A percentile compares a stretch with the other conserved stretches of the same genome.
Conservation (phyloP, 257 asterid species). For the Orobanche coerulescens region DNA sequence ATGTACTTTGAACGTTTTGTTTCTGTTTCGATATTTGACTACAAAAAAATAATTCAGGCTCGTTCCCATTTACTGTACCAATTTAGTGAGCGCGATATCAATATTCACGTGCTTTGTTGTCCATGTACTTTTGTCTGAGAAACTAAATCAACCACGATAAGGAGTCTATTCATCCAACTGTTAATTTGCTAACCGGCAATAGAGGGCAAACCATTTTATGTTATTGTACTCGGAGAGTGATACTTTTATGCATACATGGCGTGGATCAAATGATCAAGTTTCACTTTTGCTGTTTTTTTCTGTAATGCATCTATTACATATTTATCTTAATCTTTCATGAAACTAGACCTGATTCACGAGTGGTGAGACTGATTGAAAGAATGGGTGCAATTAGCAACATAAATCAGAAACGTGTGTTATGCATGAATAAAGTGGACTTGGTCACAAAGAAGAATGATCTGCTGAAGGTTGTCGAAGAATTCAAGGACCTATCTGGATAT, state of each 20-base stretch:
- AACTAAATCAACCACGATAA: not conserved
- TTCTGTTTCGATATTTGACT: not conserved
- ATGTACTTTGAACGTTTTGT: not conserved
- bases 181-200: not conserved
- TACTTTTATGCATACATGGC: not conserved
- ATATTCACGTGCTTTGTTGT: not conserved
- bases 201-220: slow-evolving; percentile 2
- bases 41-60: not conserved
- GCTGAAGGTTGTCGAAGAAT: slow-evolving; percentile 61
- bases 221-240: not conserved
- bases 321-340: slow-evolving; percentile 20
- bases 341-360: slow-evolving; percentile 86
- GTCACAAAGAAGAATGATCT: slow-evolving; percentile 70
- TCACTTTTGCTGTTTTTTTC: slow-evolving; percentile 2
- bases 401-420: slow-evolving; percentile 70
- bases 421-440: slow-evolving; percentile 89
- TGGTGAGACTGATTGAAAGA: slow-evolving; percentile 77
- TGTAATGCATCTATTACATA: slow-evolving; percentile 9
- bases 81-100: not conserved
- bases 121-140: not conserved
- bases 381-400: slow-evolving; percentile 66
- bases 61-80: not conserved
- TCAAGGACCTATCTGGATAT: slow-evolving; percentile 78
- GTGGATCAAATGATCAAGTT: not conserved
- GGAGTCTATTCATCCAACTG: not conserved